Base-by-base conservation (phyloP, 768 basidiomycete species). In the Rhizopogon roseolus region DNA sequence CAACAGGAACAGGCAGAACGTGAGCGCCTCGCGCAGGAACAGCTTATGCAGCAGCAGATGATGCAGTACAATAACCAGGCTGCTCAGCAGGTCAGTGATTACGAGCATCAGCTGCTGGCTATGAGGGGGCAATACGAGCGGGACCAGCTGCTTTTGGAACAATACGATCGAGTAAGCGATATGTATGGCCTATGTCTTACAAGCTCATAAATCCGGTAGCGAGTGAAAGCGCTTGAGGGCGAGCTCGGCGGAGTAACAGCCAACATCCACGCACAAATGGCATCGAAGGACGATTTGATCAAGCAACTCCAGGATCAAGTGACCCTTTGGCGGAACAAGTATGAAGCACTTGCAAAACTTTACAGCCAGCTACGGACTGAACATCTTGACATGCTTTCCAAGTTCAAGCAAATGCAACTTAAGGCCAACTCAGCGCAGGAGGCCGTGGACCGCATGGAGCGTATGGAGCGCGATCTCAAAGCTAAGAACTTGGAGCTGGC, bases 401-500 rank as follows among this genome's bases (percentile, higher is more conserved):
- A 96, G 73, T 95, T 90, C 80, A 99, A 98, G 76, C 88, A 90
- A 60, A 82, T 98, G 81, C 95, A 98, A 67, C 81, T 98, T 57
- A 98, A 97, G 69, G 97, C 97, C 16, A 97, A 95, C 66, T 97
- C 95, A 36, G 95, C 97, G 0, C 96, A 98, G 68, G 97, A 98
- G 71, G 91, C 95, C 28, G 88, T 98, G 42, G 96, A 99, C 69
- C 86, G 86, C 60, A 98, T 99, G 94, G 97, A 98, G 70, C 79
- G 95, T 54, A 98, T 98, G 94, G 97, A 99, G 67, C 79, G 94
- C 34, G 97, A 99, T 66, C 76, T 98, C 62, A 99, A 98, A 73
- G 80, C 91, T n/a, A 99, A 99, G 81, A 99, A 98, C 66, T 71
- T 99, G 52, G 97, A 98, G 69, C 76, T 99, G 17, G 97, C 97